A percentile compares a stretch with the other conserved stretches of the same genome.
These are phyloP conservation scores for Coniosporium apollinis DNA, from an alignment of 495 filamentous ascomycete species.

Conservation along the genomic window DNA sequence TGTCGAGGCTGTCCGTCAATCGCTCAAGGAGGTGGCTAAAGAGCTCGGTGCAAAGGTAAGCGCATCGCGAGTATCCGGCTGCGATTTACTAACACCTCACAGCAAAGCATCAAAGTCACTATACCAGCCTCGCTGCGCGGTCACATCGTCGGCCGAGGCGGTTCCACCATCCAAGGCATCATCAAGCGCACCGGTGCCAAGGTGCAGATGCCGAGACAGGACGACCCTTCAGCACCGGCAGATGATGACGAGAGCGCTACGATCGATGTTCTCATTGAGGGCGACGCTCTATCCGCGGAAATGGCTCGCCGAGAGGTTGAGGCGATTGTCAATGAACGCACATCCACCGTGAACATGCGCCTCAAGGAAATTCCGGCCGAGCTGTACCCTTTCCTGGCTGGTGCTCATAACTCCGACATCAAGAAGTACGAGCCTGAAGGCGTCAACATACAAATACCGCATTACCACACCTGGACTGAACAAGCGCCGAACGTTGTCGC, in stretches of 20 bases:
- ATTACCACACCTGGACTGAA: conserved; percentile 54
- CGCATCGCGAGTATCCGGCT: not conserved
- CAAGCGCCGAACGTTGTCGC: conserved; percentile 44
- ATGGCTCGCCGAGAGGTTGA: conserved; percentile 69
- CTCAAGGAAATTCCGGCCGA: conserved; percentile 73
- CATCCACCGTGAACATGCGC: conserved; percentile 59
- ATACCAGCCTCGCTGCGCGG: conserved; percentile 69
- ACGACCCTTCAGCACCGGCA: conserved; percentile 31
- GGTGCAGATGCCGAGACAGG: conserved; percentile 71
- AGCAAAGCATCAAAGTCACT: conserved; percentile 59
- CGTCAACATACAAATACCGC: conserved; percentile 61
- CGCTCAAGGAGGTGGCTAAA: conserved; percentile 68
- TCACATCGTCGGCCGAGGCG: conserved; percentile 81
- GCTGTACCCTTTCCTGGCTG: conserved; percentile 90
- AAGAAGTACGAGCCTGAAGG: conserved; percentile 48
- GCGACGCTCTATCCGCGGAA: conserved; percentile 67
- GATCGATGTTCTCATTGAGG: conserved; percentile 77
- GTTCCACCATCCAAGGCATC: conserved; percentile 75
- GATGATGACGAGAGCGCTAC: conserved; percentile 63
- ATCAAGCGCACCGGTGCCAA: conserved; percentile 70
- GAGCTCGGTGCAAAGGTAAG: conserved; percentile 72
- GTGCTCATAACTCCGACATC: conserved; percentile 51
- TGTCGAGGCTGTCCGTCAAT: conserved; percentile 57
- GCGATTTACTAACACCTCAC: conserved; percentile 4
- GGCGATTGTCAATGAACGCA: conserved; percentile 69